A percentile compares a stretch with the other conserved stretches of the same genome.
Conservation (phyloP, 2,329 filamentous ascomycete genomes). For the Epichloe uncinata region DNA sequence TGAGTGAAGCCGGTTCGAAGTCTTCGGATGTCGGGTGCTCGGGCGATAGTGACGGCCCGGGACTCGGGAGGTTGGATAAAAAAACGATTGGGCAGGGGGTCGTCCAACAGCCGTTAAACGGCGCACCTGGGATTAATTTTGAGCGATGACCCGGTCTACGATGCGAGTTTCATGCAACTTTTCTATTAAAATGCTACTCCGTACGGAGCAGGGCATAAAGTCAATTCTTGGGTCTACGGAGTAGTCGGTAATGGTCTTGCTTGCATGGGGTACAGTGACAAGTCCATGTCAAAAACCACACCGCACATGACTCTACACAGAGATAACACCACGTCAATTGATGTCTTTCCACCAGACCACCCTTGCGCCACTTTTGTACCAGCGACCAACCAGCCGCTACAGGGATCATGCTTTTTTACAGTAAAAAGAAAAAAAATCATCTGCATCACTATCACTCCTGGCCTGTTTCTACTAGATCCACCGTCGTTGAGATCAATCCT, state of each 20-base stretch:
- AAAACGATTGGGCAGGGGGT: neutral
- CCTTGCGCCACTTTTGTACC: neutral
- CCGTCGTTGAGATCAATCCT: constrained; percentile 22
- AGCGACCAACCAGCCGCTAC: neutral
- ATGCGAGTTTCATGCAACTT: too few relatives aligned
- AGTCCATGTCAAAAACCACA: too few relatives aligned
- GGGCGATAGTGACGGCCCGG: neutral
- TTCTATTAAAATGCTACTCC: too few relatives aligned
- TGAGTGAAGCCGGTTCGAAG: too few relatives aligned
- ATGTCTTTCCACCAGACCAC: neutral
- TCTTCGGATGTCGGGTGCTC: neutral
- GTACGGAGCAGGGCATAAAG: too few relatives aligned
- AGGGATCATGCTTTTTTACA: neutral
- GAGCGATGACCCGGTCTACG: too few relatives aligned
- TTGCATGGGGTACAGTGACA: too few relatives aligned
- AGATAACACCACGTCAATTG: neutral
- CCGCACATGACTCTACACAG: too few relatives aligned
- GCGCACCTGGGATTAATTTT: neutral
- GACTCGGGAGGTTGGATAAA: neutral
- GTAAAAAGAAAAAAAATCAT: neutral
- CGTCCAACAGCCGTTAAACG: neutral
- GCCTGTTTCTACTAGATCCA: constrained; percentile 1
- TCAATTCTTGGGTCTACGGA: too few relatives aligned
- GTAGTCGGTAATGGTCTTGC: too few relatives aligned
- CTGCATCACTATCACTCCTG: neutral